phyloP scores from a whole-genome alignment of 345 rosid species.

The Murraya koenigii region DNA sequence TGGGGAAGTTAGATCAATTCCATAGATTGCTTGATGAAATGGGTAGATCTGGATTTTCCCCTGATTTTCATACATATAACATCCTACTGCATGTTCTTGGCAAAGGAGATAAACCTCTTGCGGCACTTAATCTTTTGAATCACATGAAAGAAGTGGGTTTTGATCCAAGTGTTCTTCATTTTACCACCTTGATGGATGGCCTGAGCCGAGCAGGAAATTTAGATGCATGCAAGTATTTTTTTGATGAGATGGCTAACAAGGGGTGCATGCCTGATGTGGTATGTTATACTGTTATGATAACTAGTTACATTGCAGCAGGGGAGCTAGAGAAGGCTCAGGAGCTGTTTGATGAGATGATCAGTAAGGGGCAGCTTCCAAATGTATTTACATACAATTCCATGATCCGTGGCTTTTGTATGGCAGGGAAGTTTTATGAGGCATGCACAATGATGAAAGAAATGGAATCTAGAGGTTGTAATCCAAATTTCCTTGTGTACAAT shows the following conservation, averaged over 20 bases:
- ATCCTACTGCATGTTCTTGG: slow-evolving; percentile 83
- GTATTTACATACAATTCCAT: slow-evolving; percentile 81
- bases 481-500: slow-evolving; percentile 80
- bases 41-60: slow-evolving; percentile 57
- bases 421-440: slow-evolving; percentile 65
- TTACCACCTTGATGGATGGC: slow-evolving; percentile 90
- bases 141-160: slow-evolving; percentile 78
- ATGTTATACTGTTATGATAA: slow-evolving; percentile 82
- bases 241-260: slow-evolving; percentile 62
- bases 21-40: slow-evolving; percentile 75
- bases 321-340: slow-evolving; percentile 68
- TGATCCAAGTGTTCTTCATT: slow-evolving; percentile 65
- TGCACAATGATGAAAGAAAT: slow-evolving; percentile 71
- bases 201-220: slow-evolving; percentile 83
- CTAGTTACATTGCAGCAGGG: slow-evolving; percentile 62
- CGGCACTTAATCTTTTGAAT: slow-evolving; percentile 68
- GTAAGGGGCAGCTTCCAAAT: slow-evolving; percentile 68
- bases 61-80: slow-evolving; percentile 78
- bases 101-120: slow-evolving; percentile 75
- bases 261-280: slow-evolving; percentile 80
- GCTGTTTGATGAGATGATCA: slow-evolving; percentile 64
- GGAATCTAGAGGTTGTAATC: slow-evolving; percentile 82
- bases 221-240: slow-evolving; percentile 74
- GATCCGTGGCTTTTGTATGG: slow-evolving; percentile 83
- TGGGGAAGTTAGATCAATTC: slow-evolving; percentile 68